A percentile compares a stretch with the other conserved stretches of the same genome.
These are phyloP conservation scores for Xylaria telfairii DNA, from an alignment of 495 filamentous ascomycete genomes.

Conservation along the genomic window DNA sequence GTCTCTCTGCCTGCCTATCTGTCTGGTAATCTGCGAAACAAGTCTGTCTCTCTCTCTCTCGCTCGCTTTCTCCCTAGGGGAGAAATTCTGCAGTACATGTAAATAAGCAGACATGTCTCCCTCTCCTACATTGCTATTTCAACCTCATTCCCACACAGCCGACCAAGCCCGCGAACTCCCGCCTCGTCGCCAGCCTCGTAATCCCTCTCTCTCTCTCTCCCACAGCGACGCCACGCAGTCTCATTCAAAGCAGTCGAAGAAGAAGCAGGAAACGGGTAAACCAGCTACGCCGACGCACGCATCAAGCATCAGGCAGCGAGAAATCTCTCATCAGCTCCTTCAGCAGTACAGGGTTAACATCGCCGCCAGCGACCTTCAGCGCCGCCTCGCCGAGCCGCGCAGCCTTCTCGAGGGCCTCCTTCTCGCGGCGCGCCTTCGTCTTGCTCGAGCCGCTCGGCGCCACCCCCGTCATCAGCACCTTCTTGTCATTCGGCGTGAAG, in stretches of 20 bases:
- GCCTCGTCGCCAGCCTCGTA: no score
- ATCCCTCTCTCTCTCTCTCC: not conserved
- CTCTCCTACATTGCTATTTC: not conserved
- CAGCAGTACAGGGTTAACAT: slow-evolving; percentile 46
- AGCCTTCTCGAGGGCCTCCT: slow-evolving; percentile 77
- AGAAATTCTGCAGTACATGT: not conserved
- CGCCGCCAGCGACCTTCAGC: slow-evolving; percentile 76
- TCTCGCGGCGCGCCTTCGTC: slow-evolving; percentile 89
- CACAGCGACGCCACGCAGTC: no score
- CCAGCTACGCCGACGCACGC: not conserved
- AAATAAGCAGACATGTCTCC: not conserved
- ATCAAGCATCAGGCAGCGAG: not conserved
- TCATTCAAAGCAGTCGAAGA: not conserved
- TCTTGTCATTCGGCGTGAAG: slow-evolving; percentile 82
- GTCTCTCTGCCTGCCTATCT: no score
- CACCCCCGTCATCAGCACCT: slow-evolving; percentile 84
- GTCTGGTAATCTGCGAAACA: slow-evolving; percentile 2
- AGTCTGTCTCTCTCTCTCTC: not conserved
- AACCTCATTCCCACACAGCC: no score
- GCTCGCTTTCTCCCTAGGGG: not conserved
- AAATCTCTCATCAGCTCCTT: slow-evolving; percentile 40
- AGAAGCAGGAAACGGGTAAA: not conserved
- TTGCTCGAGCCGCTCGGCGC: slow-evolving; percentile 90
- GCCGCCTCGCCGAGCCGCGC: slow-evolving; percentile 77
- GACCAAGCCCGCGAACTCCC: no score